Evolutionary conservation across 768 basidiomycete species (phyloP).

Genomic region (Filobasidium floriforme): DNA sequence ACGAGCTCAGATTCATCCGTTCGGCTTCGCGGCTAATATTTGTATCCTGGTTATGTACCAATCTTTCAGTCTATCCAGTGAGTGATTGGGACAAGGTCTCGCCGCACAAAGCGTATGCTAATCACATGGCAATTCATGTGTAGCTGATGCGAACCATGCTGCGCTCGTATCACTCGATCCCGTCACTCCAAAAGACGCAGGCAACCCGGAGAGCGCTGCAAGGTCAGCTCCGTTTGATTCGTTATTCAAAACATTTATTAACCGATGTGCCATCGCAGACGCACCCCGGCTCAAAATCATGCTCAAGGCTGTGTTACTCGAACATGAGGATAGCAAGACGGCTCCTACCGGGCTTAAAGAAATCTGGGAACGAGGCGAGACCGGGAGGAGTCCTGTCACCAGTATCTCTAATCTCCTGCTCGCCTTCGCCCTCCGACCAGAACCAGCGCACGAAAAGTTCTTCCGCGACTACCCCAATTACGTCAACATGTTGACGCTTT

Average conservation of each 20-base stretch:
- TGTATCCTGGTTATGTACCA: not conserved
- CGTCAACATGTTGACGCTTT: constrained; percentile 64
- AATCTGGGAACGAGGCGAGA: constrained; percentile 11
- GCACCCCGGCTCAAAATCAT: constrained; percentile 71
- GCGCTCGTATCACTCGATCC: constrained; percentile 70
- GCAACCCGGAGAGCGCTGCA: constrained; percentile 57
- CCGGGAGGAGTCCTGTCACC: constrained; percentile 62
- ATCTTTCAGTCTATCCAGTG: constrained; percentile 7
- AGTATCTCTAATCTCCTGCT: constrained; percentile 69
- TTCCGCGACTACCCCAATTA: constrained; percentile 26
- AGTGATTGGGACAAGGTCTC: not conserved
- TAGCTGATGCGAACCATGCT: constrained; percentile 69
- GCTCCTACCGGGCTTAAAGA: not conserved
- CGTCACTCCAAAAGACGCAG: constrained; percentile 58
- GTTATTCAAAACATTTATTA: not conserved
- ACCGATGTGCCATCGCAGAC: constrained; percentile 43
- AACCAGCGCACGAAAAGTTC: constrained; percentile 2
- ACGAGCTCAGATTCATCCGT: not conserved
- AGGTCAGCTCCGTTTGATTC: constrained; percentile 9
- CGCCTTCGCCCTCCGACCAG: constrained; percentile 40
- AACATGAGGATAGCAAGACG: constrained; percentile 51
- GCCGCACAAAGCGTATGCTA: too few species aligned
- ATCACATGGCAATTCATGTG: too few species aligned
- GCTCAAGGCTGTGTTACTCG: constrained; percentile 57
- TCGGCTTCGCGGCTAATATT: not conserved